Base-by-base conservation (phyloP, 2,329 filamentous ascomycete genomes). In the Aspergillus fumigatiaffinis region DNA sequence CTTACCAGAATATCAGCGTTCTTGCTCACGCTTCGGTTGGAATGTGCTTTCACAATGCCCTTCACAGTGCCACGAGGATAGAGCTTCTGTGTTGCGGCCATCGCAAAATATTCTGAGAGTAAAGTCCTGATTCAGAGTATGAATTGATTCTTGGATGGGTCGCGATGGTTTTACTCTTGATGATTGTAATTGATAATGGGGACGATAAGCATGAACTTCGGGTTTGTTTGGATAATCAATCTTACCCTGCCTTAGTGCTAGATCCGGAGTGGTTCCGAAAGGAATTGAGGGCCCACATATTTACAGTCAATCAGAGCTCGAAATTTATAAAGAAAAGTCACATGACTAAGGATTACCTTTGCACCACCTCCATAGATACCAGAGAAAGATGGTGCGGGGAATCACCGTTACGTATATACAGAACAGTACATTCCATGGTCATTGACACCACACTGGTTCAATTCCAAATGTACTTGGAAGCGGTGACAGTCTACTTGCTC, bases 11-110 rank as follows among this genome's bases (percentile, higher is more conserved):
- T 86, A 75, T 96, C 92, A 29, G 87, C 89, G 74, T 94, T 92
- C 75, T 91, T 94, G 79, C 87, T 91, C 61, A 96, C 75, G 62
- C 84, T 88, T 70, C 87, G 86, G 61, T 90, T 88, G 8, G 91
- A 89, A 73, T 96, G 91, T 20, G 91, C 91, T 76, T 96, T 96
- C 68, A 95, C 82, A 59, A 95, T 93, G 74, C 92, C 92, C 75
- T 92, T 94, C 66, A 96, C 81, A 0, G 90, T 94, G 20, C 85
- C 87, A 61, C 92, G 87, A 10, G 92, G 92, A 68, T 96, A 96
- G 14, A 90, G 80, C 66, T 91, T 93, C 69, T 88, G 87, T 23
- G 85, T 80, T 12, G 83, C 77, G 52, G 83, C 85, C 82, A 87
- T 88, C 10, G n/a, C 20, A 17, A 38, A 17, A 17, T 5, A 6